These are phyloP conservation scores for Fusarium proliferatum DNA, from an alignment of 2,329 filamentous ascomycete species.

Conservation along the genomic window DNA sequence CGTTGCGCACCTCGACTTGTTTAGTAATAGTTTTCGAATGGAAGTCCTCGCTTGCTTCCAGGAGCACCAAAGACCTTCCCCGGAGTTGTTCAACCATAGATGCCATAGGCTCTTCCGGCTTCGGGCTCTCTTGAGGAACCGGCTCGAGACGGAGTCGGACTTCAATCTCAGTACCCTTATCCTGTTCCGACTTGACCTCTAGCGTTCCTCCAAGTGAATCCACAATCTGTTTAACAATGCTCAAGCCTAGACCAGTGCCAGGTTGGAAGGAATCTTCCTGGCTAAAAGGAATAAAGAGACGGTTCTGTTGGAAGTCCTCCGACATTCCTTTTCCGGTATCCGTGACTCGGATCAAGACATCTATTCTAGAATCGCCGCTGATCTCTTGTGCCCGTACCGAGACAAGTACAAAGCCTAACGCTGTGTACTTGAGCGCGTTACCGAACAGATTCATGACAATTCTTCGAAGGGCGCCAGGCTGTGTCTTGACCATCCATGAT, in stretches of 20 bases:
- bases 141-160: conserved; percentile 57
- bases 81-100: conserved; percentile 21
- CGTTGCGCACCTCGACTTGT: conserved; percentile 42
- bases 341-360: conserved; percentile 59
- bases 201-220: conserved; percentile 69
- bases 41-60: conserved; percentile 20
- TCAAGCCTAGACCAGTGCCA: conserved; percentile 71
- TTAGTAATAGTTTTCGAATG: conserved; percentile 8
- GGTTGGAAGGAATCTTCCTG: conserved; percentile 71
- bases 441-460: conserved; percentile 73
- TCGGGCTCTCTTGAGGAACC: background rate
- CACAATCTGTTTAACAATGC: conserved; percentile 71
- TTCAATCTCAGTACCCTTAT: conserved; percentile 65
- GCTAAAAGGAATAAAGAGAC: conserved; percentile 70
- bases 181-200: conserved; percentile 63
- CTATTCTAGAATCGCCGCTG: conserved; percentile 33
- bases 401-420: conserved; percentile 61
- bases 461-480: conserved; percentile 62
- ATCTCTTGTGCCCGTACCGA: conserved; percentile 44
- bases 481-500: conserved; percentile 64
- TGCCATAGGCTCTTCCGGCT: conserved; percentile 28
- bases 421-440: conserved; percentile 72
- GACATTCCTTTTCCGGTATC: conserved; percentile 75
- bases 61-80: conserved; percentile 32
- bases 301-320: conserved; percentile 68